Evolutionary conservation across 345 rosid species (phyloP), one percentile per base, ranked within the genome.

Genomic region (Dipteronia sinensis): DNA sequence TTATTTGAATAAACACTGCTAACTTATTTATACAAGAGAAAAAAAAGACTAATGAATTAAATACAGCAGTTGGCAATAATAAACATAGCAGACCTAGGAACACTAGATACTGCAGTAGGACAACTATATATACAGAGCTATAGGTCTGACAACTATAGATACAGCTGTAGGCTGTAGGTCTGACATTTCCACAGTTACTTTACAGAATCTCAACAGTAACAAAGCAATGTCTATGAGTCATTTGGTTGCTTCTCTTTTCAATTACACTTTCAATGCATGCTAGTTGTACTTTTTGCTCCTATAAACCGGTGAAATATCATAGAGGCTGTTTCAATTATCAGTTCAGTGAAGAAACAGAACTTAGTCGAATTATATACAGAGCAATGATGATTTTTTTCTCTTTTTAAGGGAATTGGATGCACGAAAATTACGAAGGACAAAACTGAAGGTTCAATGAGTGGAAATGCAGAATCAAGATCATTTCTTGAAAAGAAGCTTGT

Each of bases 401-500:
- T 72, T 76, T 62, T 81, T 55, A 81, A 88, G 94, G 98, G 98
- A 83, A 91, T 94, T 81, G 98, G 98, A 76, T 94, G 98, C 71
- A 91, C 98, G 65, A 94, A 94, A 84, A 90, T 94, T 79, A 89
- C 92, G 25, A 91, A 90, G 87, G 88, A 89, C 74, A 83, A 78
- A 81, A 87, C 78, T 51, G 95, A 90, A 82, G 97, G 92, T 56
- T 91, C 92, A 23, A 82, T 83, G 74, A 85, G 82, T 83, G 92
- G 87, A 53, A 90, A 89, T 83, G 77, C 88, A 67, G 95, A 91
- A 79, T 91, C 94, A 72, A 94, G 98, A 89, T 91, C 98, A 40
- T 93, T 89, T 85, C 98, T 94, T 63, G 98, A 94, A 78, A 94
- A 94, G 88, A 94, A 86, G 90, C 97, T 94, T 42, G 98, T 94